These are phyloP conservation scores for Verbascum thapsus DNA, from an alignment of 257 asterid genomes.

Conservation along the genomic window DNA sequence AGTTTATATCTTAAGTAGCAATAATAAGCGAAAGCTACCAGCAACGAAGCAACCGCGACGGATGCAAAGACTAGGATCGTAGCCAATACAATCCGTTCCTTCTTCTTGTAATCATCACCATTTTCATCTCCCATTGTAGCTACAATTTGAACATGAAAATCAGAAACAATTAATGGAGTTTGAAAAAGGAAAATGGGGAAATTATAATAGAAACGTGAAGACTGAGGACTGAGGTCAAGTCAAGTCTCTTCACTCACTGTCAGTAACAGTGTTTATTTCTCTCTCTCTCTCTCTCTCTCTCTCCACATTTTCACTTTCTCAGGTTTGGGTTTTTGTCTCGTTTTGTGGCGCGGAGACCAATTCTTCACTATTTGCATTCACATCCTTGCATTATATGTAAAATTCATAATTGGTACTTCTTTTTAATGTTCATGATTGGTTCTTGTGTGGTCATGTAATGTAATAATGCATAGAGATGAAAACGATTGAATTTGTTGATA, in stretches of 20 bases:
- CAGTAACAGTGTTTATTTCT: conserved; percentile 3
- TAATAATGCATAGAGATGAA: too few relatives aligned
- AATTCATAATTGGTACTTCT: not conserved
- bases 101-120: conserved; percentile 54
- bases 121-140: conserved; percentile 59
- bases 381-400: conserved; percentile 9
- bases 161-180: not conserved
- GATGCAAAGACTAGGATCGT: conserved; percentile 65
- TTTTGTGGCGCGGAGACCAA: conserved; percentile 44
- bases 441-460: too few relatives aligned
- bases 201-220: too few relatives aligned
- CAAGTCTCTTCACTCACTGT: conserved; percentile 5
- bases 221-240: too few relatives aligned
- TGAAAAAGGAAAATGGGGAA: not conserved
- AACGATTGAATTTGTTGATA: too few relatives aligned
- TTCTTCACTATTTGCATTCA: conserved; percentile 14
- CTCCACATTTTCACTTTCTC: conserved; percentile 25
- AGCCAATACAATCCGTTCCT: conserved; percentile 52
- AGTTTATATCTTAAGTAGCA: conserved; percentile 71
- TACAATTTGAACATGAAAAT: conserved; percentile 2
- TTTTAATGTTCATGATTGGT: not conserved
- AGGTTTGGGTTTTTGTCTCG: conserved; percentile 37
- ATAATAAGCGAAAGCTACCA: conserved; percentile 66
- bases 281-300: conserved; percentile 11
- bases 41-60: conserved; percentile 59